Conservation (phyloP, 805 yeast genomes). For the Candida koratica region DNA sequence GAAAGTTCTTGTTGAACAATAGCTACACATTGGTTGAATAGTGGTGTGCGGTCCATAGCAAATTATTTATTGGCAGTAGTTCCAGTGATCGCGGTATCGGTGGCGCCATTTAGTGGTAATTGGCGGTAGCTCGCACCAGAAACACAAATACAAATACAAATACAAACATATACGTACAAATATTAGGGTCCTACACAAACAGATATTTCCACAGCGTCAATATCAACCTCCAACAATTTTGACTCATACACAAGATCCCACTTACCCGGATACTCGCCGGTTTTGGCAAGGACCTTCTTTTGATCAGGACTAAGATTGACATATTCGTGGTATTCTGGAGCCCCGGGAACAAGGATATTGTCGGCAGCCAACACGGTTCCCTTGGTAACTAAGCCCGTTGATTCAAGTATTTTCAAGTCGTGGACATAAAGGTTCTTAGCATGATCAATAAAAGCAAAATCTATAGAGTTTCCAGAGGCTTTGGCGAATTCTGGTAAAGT, state of each 20-base stretch:
- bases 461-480: slow-evolving; percentile 19
- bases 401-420: slow-evolving; percentile 40
- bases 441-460: slow-evolving; percentile 41
- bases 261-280: slow-evolving; percentile 18
- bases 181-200: too few relatives aligned
- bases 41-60: slow-evolving; percentile 47
- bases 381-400: slow-evolving; percentile 34
- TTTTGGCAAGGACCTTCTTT: slow-evolving; percentile 24
- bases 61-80: too few relatives aligned
- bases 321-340: slow-evolving; percentile 37
- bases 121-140: too few relatives aligned
- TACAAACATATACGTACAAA: too few relatives aligned
- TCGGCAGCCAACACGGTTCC: slow-evolving; percentile 41
- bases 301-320: slow-evolving; percentile 36
- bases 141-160: too few relatives aligned
- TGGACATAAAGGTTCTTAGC: slow-evolving; percentile 36
- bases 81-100: too few relatives aligned
- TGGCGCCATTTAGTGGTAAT: too few relatives aligned
- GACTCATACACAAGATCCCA: slow-evolving; percentile 36
- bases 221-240: slow-evolving; percentile 19
- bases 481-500: slow-evolving; percentile 25
- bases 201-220: slow-evolving; percentile 33
- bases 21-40: slow-evolving; percentile 44
- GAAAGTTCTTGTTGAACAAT: slow-evolving; percentile 39
- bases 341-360: slow-evolving; percentile 34